phyloP scores from a whole-genome alignment of 2,329 filamentous ascomycete genomes.

The Penicillium crustosum region DNA sequence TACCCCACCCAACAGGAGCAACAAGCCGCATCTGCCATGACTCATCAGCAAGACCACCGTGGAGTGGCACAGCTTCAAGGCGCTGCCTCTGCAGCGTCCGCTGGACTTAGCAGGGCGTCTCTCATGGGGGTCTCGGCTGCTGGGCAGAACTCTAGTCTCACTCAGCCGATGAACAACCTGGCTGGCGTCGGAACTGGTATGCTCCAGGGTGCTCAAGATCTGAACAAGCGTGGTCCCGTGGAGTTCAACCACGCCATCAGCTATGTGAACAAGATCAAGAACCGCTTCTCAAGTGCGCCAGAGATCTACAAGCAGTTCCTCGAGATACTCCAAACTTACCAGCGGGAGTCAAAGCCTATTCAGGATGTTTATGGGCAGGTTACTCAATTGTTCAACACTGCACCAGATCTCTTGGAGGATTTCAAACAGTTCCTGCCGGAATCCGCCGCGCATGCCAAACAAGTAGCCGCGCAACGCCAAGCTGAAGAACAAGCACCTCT shows the following conservation, averaged over 20 bases:
- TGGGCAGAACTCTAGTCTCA: slow-evolving; percentile 46
- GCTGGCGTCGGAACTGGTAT: slow-evolving; percentile 62
- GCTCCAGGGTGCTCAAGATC: slow-evolving; percentile 54
- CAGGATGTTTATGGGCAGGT: slow-evolving; percentile 98
- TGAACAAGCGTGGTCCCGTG: slow-evolving; percentile 88
- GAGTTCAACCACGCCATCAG: slow-evolving; percentile 99
- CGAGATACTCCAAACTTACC: slow-evolving; percentile 96
- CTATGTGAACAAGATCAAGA: slow-evolving; percentile 99
- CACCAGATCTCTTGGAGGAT: slow-evolving; percentile 91
- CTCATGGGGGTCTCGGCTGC: slow-evolving; percentile 51
- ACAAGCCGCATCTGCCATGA: slow-evolving; percentile 48
- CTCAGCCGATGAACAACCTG: slow-evolving; percentile 57
- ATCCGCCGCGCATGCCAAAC: slow-evolving; percentile 70
- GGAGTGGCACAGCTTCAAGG: slow-evolving; percentile 66
- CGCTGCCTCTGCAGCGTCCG: slow-evolving; percentile 62
- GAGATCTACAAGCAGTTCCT: slow-evolving; percentile 99
- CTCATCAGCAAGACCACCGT: slow-evolving; percentile 65
- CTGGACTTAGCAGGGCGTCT: slow-evolving; percentile 45
- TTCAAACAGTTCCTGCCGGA: slow-evolving; percentile 99
- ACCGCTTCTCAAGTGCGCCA: slow-evolving; percentile 92
- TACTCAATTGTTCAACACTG: slow-evolving; percentile 86
- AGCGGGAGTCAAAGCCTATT: slow-evolving; percentile 95
- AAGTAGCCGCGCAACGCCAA: slow-evolving; percentile 59
- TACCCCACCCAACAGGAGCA: slow-evolving; percentile 47
- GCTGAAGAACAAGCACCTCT: slow-evolving; percentile 67